Evolutionary conservation across 2,329 filamentous ascomycete species (phyloP), one percentile per base, ranked within the genome.

Genomic region (Penicillium sp.): DNA sequence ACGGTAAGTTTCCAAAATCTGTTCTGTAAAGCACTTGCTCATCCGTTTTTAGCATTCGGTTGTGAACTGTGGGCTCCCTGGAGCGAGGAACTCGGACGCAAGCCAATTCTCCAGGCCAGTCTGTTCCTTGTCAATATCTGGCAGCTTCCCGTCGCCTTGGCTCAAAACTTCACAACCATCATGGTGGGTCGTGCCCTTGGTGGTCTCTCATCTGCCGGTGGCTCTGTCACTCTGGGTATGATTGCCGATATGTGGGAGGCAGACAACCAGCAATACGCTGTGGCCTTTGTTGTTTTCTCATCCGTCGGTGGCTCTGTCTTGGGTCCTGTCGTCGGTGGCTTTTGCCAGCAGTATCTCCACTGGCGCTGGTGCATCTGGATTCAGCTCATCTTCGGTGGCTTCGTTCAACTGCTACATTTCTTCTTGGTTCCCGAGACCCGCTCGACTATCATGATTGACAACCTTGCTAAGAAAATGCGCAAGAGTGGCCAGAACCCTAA

Each of bases 61-160:
- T 94, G 90, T 69, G 90, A 94, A 71, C 80, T 93, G 0, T 94
- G 90, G 90, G 90, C 90, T 0, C 90, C 90, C 0, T 94, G 90
- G 88, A 89, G 84, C 47, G 90, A 95, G 69, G 90, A 94, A 66
- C 78, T 93, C 50, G 90, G 90, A 20, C 83, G 90, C 50, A 88
- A 85, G 77, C 86, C 86, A 1, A 82, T 94, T 55, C 78, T 93
- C 21, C 90, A 93, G 77, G 73, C 81, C 23, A 89, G 85, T 38
- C 74, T 94, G 54, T 81, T 88, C 61, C 75, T 94, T 11, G 88
- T 92, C 71, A 94, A 94, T 64, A 71, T 93, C 55, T 94, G 82
- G 79, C 87, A 90, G 62, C 70, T 91, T 0, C 87, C 86, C 4
- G 87, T 90, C 28, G 88, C 82, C 0, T 73, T 91, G 42, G 88